Percentiles rank a stretch among this genome's conserved stretches.
Conservation (phyloP, 306 rosid genomes). For the Glycyrrhiza uralensis region DNA sequence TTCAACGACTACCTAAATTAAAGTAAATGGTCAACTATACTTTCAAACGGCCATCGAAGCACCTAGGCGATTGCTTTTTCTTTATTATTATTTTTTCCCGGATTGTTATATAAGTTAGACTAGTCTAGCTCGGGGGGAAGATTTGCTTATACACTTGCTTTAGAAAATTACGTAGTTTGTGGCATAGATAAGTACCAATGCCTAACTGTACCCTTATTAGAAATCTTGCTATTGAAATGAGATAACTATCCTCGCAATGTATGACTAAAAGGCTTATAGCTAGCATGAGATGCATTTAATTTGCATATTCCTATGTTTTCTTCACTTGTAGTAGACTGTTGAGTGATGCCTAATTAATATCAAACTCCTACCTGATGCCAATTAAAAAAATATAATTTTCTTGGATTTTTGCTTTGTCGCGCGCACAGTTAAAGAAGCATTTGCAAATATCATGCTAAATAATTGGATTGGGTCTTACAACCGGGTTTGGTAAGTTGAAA, state of each 20-base stretch:
- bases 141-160: neutral
- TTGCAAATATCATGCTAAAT: neutral
- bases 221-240: neutral
- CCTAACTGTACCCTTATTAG: neutral
- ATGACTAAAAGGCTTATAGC: neutral
- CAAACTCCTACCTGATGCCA: neutral
- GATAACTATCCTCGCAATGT: neutral
- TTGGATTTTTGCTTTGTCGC: neutral
- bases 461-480: neutral
- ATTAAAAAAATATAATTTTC: neutral
- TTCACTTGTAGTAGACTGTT: neutral
- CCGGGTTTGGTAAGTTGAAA: constrained; percentile 5
- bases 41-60: neutral
- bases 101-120: too few relatives aligned
- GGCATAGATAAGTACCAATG: neutral
- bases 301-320: neutral
- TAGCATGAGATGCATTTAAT: too few relatives aligned
- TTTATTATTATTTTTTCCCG: neutral
- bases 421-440: neutral
- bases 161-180: neutral
- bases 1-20: neutral
- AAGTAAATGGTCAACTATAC: neutral
- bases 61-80: neutral
- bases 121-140: neutral
- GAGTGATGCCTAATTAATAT: constrained; percentile 8